Percentiles rank a stretch among this genome's conserved stretches.
These are phyloP conservation scores for Parmelia sp. DNA, from an alignment of 495 filamentous ascomycete species.

Conservation along the genomic window DNA sequence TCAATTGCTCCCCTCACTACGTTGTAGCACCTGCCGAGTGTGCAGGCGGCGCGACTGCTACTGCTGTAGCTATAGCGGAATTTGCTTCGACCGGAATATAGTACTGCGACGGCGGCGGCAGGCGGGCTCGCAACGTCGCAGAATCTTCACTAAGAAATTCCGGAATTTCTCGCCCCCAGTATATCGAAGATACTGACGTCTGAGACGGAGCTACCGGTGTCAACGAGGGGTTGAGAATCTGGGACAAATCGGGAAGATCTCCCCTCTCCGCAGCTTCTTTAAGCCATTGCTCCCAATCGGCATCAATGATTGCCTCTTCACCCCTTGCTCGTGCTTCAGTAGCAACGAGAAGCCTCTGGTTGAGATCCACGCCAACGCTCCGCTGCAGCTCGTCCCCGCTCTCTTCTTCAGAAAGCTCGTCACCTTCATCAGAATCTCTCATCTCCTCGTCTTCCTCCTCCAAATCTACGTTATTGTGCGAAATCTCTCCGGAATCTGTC, in stretches of 20 bases:
- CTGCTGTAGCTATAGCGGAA: slow-evolving; percentile 6
- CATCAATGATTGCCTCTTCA: slow-evolving; percentile 60
- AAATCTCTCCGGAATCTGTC: slow-evolving; percentile 19
- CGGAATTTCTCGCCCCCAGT: slow-evolving; percentile 11
- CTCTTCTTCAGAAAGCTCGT: slow-evolving; percentile 45
- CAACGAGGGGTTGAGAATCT: not conserved
- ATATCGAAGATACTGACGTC: slow-evolving; percentile 2
- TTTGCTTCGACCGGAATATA: slow-evolving; percentile 1
- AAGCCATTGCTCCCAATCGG: slow-evolving; percentile 80
- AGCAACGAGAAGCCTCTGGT: slow-evolving; percentile 63
- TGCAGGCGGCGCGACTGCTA: slow-evolving; percentile 7
- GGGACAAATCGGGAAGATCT: not conserved
- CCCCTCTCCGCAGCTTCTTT: slow-evolving; percentile 69
- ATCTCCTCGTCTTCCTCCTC: slow-evolving; percentile 32
- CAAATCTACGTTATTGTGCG: slow-evolving; percentile 30
- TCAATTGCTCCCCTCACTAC: slow-evolving; percentile 3
- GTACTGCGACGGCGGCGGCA: slow-evolving; percentile 15
- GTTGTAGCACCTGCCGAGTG: slow-evolving; percentile 16
- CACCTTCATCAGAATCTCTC: slow-evolving; percentile 27
- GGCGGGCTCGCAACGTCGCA: slow-evolving; percentile 7
- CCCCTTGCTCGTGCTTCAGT: slow-evolving; percentile 59
- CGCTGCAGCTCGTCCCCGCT: slow-evolving; percentile 62
- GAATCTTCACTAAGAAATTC: slow-evolving; percentile 6
- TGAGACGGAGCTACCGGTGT: slow-evolving; percentile 2
- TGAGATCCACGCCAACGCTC: slow-evolving; percentile 66